phyloP scores from a whole-genome alignment of 495 filamentous ascomycete species.

The Patellaria atrata region DNA sequence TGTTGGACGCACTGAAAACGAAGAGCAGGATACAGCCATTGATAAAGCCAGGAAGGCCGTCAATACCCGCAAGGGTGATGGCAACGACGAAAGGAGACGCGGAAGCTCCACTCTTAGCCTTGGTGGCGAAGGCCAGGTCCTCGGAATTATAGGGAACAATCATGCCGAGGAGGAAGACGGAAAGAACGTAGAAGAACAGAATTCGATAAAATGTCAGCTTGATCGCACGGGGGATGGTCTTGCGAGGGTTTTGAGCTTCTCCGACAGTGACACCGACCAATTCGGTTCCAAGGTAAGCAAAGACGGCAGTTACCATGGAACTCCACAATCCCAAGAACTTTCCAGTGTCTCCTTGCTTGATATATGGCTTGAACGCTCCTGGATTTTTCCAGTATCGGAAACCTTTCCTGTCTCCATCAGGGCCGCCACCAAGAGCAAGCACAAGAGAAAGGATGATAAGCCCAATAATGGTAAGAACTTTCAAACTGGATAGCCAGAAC shows the following conservation, averaged over 20 bases:
- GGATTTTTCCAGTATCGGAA: slow-evolving; percentile 19
- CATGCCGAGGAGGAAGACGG: slow-evolving; percentile 38
- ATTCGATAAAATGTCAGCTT: slow-evolving; percentile 29
- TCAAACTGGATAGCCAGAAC: slow-evolving; percentile 53
- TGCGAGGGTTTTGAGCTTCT: slow-evolving; percentile 27
- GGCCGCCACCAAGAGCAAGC: slow-evolving; percentile 63
- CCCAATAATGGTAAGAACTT: slow-evolving; percentile 23
- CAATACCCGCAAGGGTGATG: slow-evolving; percentile 39
- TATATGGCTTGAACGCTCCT: slow-evolving; percentile 22
- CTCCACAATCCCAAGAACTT: slow-evolving; percentile 19
- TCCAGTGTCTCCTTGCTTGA: slow-evolving; percentile 9
- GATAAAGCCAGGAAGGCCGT: slow-evolving; percentile 38
- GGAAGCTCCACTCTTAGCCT: slow-evolving; percentile 25
- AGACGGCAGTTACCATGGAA: slow-evolving; percentile 18
- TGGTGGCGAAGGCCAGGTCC: slow-evolving; percentile 41
- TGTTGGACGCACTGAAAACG: slow-evolving; percentile 68
- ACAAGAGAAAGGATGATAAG: slow-evolving; percentile 45
- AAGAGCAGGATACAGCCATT: slow-evolving; percentile 63
- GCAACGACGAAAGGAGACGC: slow-evolving; percentile 52
- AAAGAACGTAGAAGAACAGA: slow-evolving; percentile 31
- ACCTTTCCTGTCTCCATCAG: slow-evolving; percentile 52
- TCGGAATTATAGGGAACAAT: slow-evolving; percentile 41
- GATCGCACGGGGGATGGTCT: slow-evolving; percentile 27
- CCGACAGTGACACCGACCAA: slow-evolving; percentile 56
- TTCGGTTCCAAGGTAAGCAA: slow-evolving; percentile 45